A percentile compares a stretch with the other conserved stretches of the same genome.
These are phyloP conservation scores for Phanerochaete sordida DNA, from an alignment of 768 basidiomycete genomes.

Conservation along the genomic window DNA sequence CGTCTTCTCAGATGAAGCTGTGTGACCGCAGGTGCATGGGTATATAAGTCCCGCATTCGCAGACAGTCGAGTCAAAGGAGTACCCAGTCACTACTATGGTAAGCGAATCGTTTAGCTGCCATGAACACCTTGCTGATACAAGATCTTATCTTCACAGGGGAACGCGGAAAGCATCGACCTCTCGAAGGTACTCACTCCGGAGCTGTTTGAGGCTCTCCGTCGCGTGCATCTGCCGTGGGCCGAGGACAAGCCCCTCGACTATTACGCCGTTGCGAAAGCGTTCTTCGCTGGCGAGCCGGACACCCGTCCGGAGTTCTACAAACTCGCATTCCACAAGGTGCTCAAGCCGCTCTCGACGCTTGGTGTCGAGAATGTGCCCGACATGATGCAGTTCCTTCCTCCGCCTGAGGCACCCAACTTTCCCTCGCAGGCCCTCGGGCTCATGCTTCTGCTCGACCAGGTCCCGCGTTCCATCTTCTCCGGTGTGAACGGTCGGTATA, in stretches of 20 bases:
- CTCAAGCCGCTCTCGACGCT: neutral
- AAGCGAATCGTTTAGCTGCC: neutral
- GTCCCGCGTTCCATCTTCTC: neutral
- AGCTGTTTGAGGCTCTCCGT: neutral
- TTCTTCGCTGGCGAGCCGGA: neutral
- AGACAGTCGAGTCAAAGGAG: neutral
- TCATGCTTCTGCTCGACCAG: neutral
- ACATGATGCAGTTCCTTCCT: constrained; percentile 1
- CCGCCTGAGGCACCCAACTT: neutral
- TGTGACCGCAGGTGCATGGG: neutral
- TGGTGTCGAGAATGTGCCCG: neutral
- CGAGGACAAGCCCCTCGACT: neutral
- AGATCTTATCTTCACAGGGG: neutral
- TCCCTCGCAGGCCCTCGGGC: neutral
- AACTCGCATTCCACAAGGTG: neutral
- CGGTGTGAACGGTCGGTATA: neutral
- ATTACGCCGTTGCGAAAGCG: neutral
- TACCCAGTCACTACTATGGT: neutral
- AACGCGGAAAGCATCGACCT: neutral
- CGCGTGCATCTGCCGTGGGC: neutral
- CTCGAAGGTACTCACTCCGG: neutral
- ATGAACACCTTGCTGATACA: neutral
- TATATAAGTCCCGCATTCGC: neutral
- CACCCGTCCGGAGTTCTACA: neutral
- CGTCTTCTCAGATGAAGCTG: neutral